phyloP scores from a whole-genome alignment of 2,329 filamentous ascomycete genomes.

The Colletotrichum lindemuthianum region DNA sequence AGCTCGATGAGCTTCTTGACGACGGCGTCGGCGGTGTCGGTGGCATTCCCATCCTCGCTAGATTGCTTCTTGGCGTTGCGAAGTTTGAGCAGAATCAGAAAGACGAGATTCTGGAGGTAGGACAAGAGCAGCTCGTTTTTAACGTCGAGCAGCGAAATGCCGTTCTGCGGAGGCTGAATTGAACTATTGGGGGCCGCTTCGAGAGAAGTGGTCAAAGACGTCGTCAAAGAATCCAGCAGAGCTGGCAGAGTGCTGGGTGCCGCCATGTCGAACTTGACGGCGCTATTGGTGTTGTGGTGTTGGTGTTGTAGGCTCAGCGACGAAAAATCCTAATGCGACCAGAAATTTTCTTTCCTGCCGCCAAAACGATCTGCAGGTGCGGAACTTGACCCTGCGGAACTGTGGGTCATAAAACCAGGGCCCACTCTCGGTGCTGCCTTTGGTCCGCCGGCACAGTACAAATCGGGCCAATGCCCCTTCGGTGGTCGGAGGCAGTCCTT shows the following conservation, averaged over 20 bases:
- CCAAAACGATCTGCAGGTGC: conserved; percentile 31
- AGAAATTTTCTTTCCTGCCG: conserved; percentile 27
- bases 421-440: conserved; percentile 11
- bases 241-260: conserved; percentile 59
- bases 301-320: neutral
- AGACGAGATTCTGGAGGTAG: conserved; percentile 94
- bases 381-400: conserved; percentile 6
- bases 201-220: conserved; percentile 70
- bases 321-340: neutral
- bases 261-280: conserved; percentile 55
- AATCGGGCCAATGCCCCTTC: too few species aligned
- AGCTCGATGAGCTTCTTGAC: conserved; percentile 91
- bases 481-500: too few species aligned
- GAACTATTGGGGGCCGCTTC: conserved; percentile 72
- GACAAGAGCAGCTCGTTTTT: conserved; percentile 98
- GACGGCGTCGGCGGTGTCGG: conserved; percentile 70
- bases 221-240: conserved; percentile 64
- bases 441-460: neutral
- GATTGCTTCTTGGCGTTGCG: conserved; percentile 60
- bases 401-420: neutral
- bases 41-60: conserved; percentile 42
- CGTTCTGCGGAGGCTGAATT: conserved; percentile 81
- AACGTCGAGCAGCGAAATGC: conserved; percentile 92
- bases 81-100: conserved; percentile 84
- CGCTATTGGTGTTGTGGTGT: conserved; percentile 1